Evolutionary conservation across 2,329 filamentous ascomycete species (phyloP), one percentile per base, ranked within the genome.

Genomic region (Neobulgaria alba): DNA sequence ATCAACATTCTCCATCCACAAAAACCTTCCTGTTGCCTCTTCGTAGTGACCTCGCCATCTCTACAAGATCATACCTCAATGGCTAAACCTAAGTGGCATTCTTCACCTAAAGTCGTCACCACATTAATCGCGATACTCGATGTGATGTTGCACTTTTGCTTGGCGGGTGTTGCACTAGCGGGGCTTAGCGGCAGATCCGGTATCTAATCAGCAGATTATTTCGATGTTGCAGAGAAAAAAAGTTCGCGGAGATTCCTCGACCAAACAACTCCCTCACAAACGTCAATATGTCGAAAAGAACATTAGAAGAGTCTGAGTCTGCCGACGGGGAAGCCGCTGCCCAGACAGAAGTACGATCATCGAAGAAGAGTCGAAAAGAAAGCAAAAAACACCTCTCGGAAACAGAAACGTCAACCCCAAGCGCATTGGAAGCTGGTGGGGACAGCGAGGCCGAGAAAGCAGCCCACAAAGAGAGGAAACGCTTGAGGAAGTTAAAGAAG

Each of bases 391-490:
- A 53, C 42, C 56, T 32, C 32, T 40, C 42, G 38, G 46, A 41
- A 5, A 42, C 29, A 43, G 42, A 29, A 23, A 38, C 40, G 23
- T 46, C 46, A 37, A 49, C 42, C 18, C 45, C 41, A 29, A 45
- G 39, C 38, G 36, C 38, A 31, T 50, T 41, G 23, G 48, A 50
- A 19, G n/a, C n/a, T n/a, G n/a, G n/a, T n/a, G 53, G 48, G 29
- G 48, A 51, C 34, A 52, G 46, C 8, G 51, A 53, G 29, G 48
- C 50, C 36, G 61, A 63, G 29, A 62, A 63, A 41, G 58, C 59
- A 30, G 59, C 56, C 35, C 55, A 57, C 23, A 63, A 61, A 33
- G 64, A 67, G 47, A 60, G 62, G 41, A 64, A 64, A 45, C 58
- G 60, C 18, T 57, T 61, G 32, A 63, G 63, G 36, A 58, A 63